Evolutionary conservation across 352 stramenopile genomes (phyloP), one percentile per base, ranked within the genome.

Genomic region (Aphanomyces invadans): DNA sequence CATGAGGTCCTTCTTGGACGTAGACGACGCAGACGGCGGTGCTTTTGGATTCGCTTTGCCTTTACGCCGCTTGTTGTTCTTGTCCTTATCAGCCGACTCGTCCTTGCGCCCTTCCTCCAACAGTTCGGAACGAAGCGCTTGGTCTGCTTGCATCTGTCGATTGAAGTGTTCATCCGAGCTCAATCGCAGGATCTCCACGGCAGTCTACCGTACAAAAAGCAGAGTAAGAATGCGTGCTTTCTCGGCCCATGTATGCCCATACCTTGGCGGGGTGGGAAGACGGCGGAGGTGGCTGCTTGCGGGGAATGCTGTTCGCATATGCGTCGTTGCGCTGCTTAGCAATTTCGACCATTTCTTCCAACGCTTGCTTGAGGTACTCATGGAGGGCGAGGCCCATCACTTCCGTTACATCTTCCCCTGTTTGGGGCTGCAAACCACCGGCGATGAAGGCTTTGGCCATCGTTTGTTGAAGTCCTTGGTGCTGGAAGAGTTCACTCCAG

Each of bases 401-500:
- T n/a, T 94, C 80, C 29, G 51, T 90, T 21, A 51, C 60, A 12
- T 67, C 60, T 21, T 67, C 60, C 15, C 38, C 54, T 15, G 25
- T 11, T 29, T 57, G 49, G 7, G 81, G 80, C 31, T 83, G 73
- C 3, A 29, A 36, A 21, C 83, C 86, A n/a, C 89, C 59, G 17
- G 78, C 66, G 4, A 90, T 76, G 1, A 85, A 81, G 21, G 73
- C 68, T 33, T 82, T 78, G 15, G 76, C 72, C 77, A 92, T 91
- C 44, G 88, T 80, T 12, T 65, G 65, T 11, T 73, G 71, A 31
- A 95, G 72, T 49, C 76, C 80, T 15, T 78, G 72, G 19, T 74
- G 76, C 61, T 92, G 79, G 74, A 95, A 95, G 70, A 95, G 74
- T 69, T 95, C 83, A 54, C 86, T 87, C 86, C 86, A 95, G 62